Evolutionary conservation across 2,329 filamentous ascomycete genomes (phyloP).

Genomic region (Periconia sp.): DNA sequence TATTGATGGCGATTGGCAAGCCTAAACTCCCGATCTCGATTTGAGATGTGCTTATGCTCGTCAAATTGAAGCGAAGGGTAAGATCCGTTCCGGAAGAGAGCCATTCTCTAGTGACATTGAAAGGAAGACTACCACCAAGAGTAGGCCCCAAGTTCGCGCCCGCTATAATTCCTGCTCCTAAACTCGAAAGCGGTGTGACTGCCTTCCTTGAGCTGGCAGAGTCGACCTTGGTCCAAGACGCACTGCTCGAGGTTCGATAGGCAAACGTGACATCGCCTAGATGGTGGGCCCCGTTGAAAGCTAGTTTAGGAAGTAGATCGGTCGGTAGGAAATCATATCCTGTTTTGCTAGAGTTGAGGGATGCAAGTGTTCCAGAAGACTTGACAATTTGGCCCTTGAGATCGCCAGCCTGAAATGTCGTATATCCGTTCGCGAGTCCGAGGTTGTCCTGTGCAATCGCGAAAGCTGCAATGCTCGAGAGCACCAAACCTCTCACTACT

Average conservation of each 20-base stretch:
- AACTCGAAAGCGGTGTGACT: slow-evolving; percentile 35
- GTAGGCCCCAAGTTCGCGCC: slow-evolving; percentile 52
- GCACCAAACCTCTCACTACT: too few species aligned
- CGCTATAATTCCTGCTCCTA: slow-evolving; percentile 38
- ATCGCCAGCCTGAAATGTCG: slow-evolving; percentile 15
- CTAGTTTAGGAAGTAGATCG: slow-evolving; percentile 56
- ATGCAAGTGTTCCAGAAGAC: slow-evolving; percentile 27
- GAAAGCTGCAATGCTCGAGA: slow-evolving; percentile 1
- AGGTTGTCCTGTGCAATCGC: slow-evolving; percentile 22
- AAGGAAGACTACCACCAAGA: slow-evolving; percentile 41
- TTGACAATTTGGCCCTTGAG: slow-evolving; percentile 24
- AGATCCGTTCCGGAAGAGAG: slow-evolving; percentile 56
- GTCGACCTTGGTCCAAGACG: slow-evolving; percentile 56
- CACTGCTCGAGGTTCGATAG: slow-evolving; percentile 52
- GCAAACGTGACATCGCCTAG: slow-evolving; percentile 64
- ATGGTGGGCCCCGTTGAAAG: slow-evolving; percentile 62
- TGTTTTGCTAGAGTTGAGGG: slow-evolving; percentile 24
- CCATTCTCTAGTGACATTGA: slow-evolving; percentile 62
- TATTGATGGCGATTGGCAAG: slow-evolving; percentile 67
- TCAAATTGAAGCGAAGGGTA: slow-evolving; percentile 59
- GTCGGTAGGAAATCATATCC: slow-evolving; percentile 63
- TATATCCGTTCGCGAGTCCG: slow-evolving; percentile 24
- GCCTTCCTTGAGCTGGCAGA: slow-evolving; percentile 52
- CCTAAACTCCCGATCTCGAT: slow-evolving; percentile 65
- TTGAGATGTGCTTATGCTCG: slow-evolving; percentile 48